These are phyloP conservation scores for Rhizophagus sp. DNA, from an alignment of 192 early-diverging fungal genomes.

Conservation along the genomic window DNA sequence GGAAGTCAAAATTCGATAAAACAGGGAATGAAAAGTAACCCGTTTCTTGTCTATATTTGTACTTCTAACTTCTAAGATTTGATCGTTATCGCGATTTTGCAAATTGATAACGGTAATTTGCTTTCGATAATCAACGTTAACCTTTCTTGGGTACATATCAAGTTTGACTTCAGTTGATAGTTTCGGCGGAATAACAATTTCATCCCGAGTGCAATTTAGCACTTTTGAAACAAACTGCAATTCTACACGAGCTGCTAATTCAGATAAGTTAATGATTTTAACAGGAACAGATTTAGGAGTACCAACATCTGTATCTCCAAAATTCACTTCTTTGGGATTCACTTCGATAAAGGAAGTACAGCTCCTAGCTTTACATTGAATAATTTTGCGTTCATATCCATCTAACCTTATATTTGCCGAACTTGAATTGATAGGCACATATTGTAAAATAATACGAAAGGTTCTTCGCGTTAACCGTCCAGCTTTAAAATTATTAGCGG, in stretches of 20 bases:
- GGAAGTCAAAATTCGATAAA: constrained; percentile 88
- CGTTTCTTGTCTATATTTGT: constrained; percentile 95
- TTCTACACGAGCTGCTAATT: constrained; percentile 80
- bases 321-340: constrained; percentile 80
- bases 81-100: constrained; percentile 86
- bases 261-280: constrained; percentile 81
- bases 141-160: constrained; percentile 95
- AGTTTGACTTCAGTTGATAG: constrained; percentile 79
- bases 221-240: constrained; percentile 92
- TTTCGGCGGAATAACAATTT: constrained; percentile 76
- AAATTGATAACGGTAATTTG: constrained; percentile 93
- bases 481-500: constrained; percentile 65
- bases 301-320: constrained; percentile 96
- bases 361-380: constrained; percentile 88
- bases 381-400: constrained; percentile 63
- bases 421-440: constrained; percentile 45
- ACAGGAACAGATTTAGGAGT: constrained; percentile 86
- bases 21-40: constrained; percentile 96
- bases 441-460: constrained; percentile 72
- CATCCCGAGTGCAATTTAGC: constrained; percentile 72
- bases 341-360: constrained; percentile 94
- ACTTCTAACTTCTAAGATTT: constrained; percentile 87
- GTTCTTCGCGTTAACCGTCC: constrained; percentile 69
- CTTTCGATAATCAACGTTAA: constrained; percentile 97
- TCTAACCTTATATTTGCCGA: constrained; percentile 4